Percentiles rank a stretch among this genome's conserved stretches.
Evolutionary conservation across 2,329 filamentous ascomycete species (phyloP).

Genomic region (Eutypa lata): DNA sequence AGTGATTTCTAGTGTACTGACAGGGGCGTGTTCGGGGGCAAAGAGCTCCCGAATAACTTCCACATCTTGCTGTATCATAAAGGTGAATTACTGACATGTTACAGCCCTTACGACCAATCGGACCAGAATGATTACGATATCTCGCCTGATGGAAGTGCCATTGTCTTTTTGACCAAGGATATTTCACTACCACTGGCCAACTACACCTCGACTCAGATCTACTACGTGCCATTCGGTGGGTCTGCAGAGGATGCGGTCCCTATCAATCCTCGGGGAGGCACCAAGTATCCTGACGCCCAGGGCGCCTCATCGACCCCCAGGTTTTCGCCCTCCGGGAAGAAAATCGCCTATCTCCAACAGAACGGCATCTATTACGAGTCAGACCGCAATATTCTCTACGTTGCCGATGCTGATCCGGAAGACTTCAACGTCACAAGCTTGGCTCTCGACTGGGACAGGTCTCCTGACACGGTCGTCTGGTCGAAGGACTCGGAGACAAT

Average conservation of each 20-base stretch:
- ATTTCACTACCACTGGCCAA: conserved; percentile 52
- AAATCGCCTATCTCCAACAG: conserved; percentile 61
- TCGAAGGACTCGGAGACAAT: conserved; percentile 24
- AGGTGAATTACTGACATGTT: no score
- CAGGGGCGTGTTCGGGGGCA: no score
- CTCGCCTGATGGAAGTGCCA: conserved; percentile 37
- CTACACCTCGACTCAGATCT: conserved; percentile 41
- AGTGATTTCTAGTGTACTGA: no score
- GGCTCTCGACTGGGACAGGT: conserved; percentile 29
- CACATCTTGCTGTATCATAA: no score
- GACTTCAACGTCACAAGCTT: conserved; percentile 36
- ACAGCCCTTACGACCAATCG: conserved; percentile 47
- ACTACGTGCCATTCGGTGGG: conserved; percentile 31
- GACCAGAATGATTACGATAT: conserved; percentile 61
- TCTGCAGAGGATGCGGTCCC: conserved; percentile 26
- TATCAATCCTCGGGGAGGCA: conserved; percentile 30
- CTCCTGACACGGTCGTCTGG: conserved; percentile 25
- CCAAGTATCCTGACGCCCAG: conserved; percentile 27
- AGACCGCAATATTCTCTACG: conserved; percentile 32
- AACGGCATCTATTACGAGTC: conserved; percentile 56
- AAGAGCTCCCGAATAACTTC: no score
- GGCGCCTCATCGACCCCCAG: conserved; percentile 32
- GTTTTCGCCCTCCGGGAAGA: conserved; percentile 57
- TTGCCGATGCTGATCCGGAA: conserved; percentile 44
- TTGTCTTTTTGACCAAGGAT: conserved; percentile 57